Conservation (phyloP, 805 yeast species). For the Zygotorulaspora sp. region DNA sequence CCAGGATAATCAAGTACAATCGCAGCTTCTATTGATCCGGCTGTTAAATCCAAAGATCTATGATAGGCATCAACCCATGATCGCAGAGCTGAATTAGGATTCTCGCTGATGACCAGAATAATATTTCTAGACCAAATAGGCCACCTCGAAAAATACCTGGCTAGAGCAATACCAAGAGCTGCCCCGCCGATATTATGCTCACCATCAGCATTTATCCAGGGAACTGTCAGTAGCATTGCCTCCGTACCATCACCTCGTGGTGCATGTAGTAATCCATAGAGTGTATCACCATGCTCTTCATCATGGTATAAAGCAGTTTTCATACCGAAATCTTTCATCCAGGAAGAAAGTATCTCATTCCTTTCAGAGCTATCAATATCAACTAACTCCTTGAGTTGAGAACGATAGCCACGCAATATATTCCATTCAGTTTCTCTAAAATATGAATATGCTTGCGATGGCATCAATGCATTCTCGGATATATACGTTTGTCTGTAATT, state of each 20-base stretch:
- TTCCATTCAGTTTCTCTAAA: slow-evolving; percentile 96
- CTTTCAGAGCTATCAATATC: slow-evolving; percentile 30
- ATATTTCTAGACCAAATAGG: slow-evolving; percentile 95
- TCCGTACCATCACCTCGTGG: slow-evolving; percentile 97
- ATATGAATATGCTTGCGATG: slow-evolving; percentile 89
- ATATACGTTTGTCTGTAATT: slow-evolving; percentile 79
- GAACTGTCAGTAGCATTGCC: slow-evolving; percentile 84
- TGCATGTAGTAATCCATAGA: slow-evolving; percentile 83
- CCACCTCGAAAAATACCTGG: slow-evolving; percentile 77
- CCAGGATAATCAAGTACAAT: slow-evolving; percentile 75
- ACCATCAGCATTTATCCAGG: slow-evolving; percentile 71
- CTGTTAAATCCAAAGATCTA: slow-evolving; percentile 74
- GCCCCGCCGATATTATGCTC: slow-evolving; percentile 75
- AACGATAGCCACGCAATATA: slow-evolving; percentile 74
- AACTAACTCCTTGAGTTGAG: slow-evolving; percentile 38
- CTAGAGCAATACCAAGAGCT: slow-evolving; percentile 64
- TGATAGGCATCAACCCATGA: slow-evolving; percentile 95
- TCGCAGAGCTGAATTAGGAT: slow-evolving; percentile 63
- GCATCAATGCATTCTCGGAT: slow-evolving; percentile 94
- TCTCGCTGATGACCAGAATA: slow-evolving; percentile 75
- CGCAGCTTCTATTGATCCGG: slow-evolving; percentile 92
- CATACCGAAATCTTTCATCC: slow-evolving; percentile 72
- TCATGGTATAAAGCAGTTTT: slow-evolving; percentile 50
- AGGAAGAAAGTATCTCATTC: slow-evolving; percentile 45
- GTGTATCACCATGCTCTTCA: slow-evolving; percentile 40